These are phyloP conservation scores for Plasmodium coatneyi DNA, from an alignment of 169 alveolate genomes.

Conservation along the genomic window DNA sequence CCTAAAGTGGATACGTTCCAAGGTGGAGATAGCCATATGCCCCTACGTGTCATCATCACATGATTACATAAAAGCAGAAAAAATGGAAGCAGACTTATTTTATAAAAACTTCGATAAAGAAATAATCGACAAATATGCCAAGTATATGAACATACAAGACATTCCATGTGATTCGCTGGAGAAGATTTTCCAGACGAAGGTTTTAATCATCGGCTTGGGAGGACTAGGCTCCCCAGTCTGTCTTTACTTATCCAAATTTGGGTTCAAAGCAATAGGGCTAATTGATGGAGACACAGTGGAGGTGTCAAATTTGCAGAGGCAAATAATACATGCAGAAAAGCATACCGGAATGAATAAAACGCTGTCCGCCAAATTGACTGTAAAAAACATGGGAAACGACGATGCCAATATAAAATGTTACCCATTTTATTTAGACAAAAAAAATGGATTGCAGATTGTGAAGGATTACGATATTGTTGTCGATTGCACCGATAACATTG, in stretches of 20 bases:
- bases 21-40: background rate
- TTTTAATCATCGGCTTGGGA: slow-evolving; percentile 97
- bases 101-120: slow-evolving; percentile 49
- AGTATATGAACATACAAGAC: slow-evolving; percentile 23
- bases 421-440: slow-evolving; percentile 76
- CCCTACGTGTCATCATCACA: background rate
- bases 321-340: slow-evolving; percentile 85
- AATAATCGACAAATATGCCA: slow-evolving; percentile 44
- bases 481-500: slow-evolving; percentile 84
- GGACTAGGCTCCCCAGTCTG: slow-evolving; percentile 98
- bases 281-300: slow-evolving; percentile 90
- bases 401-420: slow-evolving; percentile 76
- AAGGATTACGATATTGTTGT: slow-evolving; percentile 81
- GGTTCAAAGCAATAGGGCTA: slow-evolving; percentile 86
- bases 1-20: background rate
- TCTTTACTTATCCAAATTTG: slow-evolving; percentile 96
- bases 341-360: slow-evolving; percentile 86
- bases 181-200: slow-evolving; percentile 85
- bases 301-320: slow-evolving; percentile 88
- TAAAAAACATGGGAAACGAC: slow-evolving; percentile 75
- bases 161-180: slow-evolving; percentile 45
- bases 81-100: slow-evolving; percentile 23
- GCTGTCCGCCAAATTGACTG: slow-evolving; percentile 78
- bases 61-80: background rate
- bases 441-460: slow-evolving; percentile 77